Percentiles rank a stretch among this genome's conserved stretches.
Evolutionary conservation across 2,329 filamentous ascomycete species (phyloP).

Genomic region (Pseudocercospora pini-densiflorae): DNA sequence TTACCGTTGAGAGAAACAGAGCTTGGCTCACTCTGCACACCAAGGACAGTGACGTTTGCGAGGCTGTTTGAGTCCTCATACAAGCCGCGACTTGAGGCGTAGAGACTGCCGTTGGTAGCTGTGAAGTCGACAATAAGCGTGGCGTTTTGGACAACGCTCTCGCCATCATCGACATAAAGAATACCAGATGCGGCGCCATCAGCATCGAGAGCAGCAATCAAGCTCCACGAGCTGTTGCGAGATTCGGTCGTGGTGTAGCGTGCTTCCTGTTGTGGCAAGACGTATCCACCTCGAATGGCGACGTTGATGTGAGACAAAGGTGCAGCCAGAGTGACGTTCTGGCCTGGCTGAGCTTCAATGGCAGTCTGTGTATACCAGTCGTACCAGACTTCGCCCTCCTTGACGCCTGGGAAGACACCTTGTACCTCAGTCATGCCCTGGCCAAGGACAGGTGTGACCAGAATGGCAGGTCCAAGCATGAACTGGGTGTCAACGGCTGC

Average conservation of each 20-base stretch:
- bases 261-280: conserved; percentile 71
- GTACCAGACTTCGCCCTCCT: conserved; percentile 68
- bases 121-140: conserved; percentile 58
- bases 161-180: conserved; percentile 77
- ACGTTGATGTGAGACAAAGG: conserved; percentile 73
- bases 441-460: conserved; percentile 70
- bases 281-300: conserved; percentile 68
- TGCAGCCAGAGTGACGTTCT: conserved; percentile 64
- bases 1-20: conserved; percentile 62
- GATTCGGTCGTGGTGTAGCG: conserved; percentile 68
- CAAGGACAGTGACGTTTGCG: conserved; percentile 66
- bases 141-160: conserved; percentile 62
- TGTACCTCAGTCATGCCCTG: conserved; percentile 65
- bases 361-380: conserved; percentile 75
- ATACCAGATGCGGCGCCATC: conserved; percentile 62
- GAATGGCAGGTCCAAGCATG: conserved; percentile 67
- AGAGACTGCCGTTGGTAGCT: conserved; percentile 52
- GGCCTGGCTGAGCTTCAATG: conserved; percentile 56
- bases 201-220: conserved; percentile 65
- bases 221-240: conserved; percentile 67
- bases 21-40: conserved; percentile 49
- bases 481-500: conserved; percentile 73
- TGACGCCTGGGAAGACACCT: conserved; percentile 71
- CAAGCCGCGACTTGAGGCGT: conserved; percentile 54
- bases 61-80: conserved; percentile 63